Percentiles rank a stretch among this genome's conserved stretches.
Evolutionary conservation across 2,329 filamentous ascomycete species (phyloP).

Genomic region (Lojkania enalia): DNA sequence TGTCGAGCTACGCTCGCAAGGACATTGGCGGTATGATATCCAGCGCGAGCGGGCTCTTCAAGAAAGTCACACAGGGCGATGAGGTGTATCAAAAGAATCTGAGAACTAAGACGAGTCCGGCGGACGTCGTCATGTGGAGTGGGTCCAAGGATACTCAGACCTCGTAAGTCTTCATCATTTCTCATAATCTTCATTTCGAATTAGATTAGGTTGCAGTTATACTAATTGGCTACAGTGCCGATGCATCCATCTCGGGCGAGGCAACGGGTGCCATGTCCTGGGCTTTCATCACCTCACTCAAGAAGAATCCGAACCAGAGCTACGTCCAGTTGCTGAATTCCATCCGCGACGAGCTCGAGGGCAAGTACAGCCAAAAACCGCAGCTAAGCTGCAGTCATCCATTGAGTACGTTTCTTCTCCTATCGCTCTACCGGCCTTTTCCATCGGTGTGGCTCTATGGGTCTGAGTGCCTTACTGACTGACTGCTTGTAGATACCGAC

Average conservation of each 20-base stretch:
- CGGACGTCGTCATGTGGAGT: slow-evolving; percentile 97
- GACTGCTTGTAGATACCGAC: slow-evolving; percentile 42
- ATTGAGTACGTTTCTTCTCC: slow-evolving; percentile 72
- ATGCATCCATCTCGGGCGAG: slow-evolving; percentile 83
- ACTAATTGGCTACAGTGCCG: slow-evolving; percentile 63
- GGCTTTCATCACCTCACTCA: slow-evolving; percentile 89
- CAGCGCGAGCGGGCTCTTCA: slow-evolving; percentile 81
- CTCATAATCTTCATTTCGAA: neutral
- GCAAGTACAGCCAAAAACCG: slow-evolving; percentile 91
- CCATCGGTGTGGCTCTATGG: slow-evolving; percentile 10
- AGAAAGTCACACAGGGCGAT: slow-evolving; percentile 81
- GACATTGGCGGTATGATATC: slow-evolving; percentile 81
- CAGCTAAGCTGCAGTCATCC: slow-evolving; percentile 96
- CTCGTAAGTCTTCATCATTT: slow-evolving; percentile 67
- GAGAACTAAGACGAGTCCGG: slow-evolving; percentile 88
- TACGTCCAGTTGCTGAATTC: slow-evolving; percentile 96
- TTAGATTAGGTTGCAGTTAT: neutral
- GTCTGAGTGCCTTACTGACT: slow-evolving; percentile 23
- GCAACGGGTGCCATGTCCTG: slow-evolving; percentile 98
- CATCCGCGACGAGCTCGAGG: slow-evolving; percentile 84
- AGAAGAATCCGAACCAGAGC: slow-evolving; percentile 92
- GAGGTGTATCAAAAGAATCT: slow-evolving; percentile 78
- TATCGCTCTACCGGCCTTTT: neutral
- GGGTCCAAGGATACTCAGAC: slow-evolving; percentile 96
- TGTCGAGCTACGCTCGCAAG: slow-evolving; percentile 79